Conservation (phyloP, 805 yeast genomes). For the Spathaspora girioi region DNA sequence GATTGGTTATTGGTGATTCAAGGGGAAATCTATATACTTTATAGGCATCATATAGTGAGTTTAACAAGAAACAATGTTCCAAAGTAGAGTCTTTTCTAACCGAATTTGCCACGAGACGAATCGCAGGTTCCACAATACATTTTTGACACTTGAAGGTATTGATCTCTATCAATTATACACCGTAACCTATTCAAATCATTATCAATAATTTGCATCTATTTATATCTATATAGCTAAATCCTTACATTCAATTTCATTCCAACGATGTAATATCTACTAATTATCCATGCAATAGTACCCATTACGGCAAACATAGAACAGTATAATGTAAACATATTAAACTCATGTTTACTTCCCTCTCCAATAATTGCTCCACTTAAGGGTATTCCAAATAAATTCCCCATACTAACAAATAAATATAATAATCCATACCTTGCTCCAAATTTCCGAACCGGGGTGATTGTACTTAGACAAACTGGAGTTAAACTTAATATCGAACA, state of each 20-base stretch:
- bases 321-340: slow-evolving; percentile 29
- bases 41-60: too few relatives aligned
- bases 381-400: slow-evolving; percentile 35
- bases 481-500: slow-evolving; percentile 63
- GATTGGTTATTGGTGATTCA: slow-evolving; percentile 52
- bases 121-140: too few relatives aligned
- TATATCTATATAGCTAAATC: background rate
- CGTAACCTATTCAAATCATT: too few relatives aligned
- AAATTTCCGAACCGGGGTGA: slow-evolving; percentile 59
- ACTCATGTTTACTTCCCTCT: slow-evolving; percentile 21
- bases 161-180: too few relatives aligned
- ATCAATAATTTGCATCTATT: too few relatives aligned
- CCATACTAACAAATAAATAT: slow-evolving; percentile 53
- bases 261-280: slow-evolving; percentile 26
- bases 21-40: slow-evolving; percentile 45
- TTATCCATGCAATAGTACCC: slow-evolving; percentile 25
- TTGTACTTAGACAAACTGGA: slow-evolving; percentile 64
- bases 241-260: slow-evolving; percentile 23
- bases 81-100: too few relatives aligned
- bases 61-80: background rate
- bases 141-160: too few relatives aligned
- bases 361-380: slow-evolving; percentile 36
- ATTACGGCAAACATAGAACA: slow-evolving; percentile 26
- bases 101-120: too few relatives aligned
- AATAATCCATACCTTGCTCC: slow-evolving; percentile 69